Percentiles rank a stretch among this genome's conserved stretches.
Conservation (phyloP, 169 alveolate species). For the Toxoplasma gondii region DNA sequence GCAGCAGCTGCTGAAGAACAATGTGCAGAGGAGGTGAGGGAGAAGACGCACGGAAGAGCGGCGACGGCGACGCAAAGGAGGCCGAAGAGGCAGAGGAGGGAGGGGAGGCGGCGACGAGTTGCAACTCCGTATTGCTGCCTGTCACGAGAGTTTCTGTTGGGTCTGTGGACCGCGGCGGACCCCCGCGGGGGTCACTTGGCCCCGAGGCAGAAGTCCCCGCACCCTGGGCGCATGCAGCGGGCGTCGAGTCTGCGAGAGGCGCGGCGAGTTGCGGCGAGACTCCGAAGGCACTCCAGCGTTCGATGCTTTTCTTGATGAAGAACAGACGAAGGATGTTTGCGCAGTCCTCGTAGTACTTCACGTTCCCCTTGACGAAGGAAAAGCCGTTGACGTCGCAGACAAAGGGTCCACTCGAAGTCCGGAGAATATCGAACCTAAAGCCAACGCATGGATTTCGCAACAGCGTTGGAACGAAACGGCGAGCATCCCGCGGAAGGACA, state of each 20-base stretch:
- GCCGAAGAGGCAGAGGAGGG: constrained; percentile 17
- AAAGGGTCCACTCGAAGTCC: constrained; percentile 92
- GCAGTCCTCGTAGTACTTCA: constrained; percentile 92
- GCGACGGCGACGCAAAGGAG: background rate
- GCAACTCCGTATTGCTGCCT: no score
- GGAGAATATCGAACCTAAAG: constrained; percentile 91
- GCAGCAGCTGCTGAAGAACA: constrained; percentile 15
- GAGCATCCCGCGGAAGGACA: no score
- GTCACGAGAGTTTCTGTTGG: no score
- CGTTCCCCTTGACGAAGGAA: constrained; percentile 95
- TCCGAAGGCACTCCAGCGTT: constrained; percentile 27
- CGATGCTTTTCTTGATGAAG: constrained; percentile 42
- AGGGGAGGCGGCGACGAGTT: no score
- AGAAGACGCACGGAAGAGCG: background rate
- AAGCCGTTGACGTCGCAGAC: constrained; percentile 99
- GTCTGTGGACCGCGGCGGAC: no score
- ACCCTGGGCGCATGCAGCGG: background rate
- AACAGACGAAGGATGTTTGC: constrained; percentile 59
- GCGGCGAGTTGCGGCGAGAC: background rate
- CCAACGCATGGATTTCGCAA: background rate
- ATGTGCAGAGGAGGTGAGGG: background rate
- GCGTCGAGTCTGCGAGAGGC: background rate
- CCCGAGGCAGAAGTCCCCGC: no score
- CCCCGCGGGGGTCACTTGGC: no score
- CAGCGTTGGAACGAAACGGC: background rate